Evolutionary conservation across 306 rosid genomes (phyloP).

Genomic region (Cucumis sativus): DNA sequence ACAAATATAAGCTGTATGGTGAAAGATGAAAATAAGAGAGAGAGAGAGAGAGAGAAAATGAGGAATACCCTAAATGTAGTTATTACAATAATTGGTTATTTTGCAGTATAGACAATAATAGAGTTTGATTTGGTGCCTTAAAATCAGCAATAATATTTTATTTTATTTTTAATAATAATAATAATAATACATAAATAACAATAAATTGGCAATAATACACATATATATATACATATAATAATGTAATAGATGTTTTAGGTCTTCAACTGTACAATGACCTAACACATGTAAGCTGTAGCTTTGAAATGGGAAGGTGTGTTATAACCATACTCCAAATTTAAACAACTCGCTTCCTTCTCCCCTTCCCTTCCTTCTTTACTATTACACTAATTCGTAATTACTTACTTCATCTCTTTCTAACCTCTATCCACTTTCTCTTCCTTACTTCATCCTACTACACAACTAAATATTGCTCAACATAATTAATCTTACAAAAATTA

Average conservation of each 20-base stretch:
- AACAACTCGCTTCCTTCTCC: no score
- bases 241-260: background rate
- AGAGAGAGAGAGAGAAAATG: background rate
- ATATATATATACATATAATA: background rate
- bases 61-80: background rate
- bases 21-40: background rate
- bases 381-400: no score
- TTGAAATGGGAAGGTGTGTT: background rate
- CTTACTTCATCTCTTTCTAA: no score
- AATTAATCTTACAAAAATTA: no score
- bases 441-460: no score
- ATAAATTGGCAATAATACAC: background rate
- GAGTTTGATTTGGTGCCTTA: constrained; percentile 5
- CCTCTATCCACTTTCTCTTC: no score
- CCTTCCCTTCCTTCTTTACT: no score
- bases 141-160: background rate
- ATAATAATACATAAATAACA: no score
- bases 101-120: background rate
- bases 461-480: no score
- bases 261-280: background rate
- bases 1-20: background rate
- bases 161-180: no score
- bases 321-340: no score
- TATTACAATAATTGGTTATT: constrained; percentile 1
- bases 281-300: background rate